These are phyloP conservation scores for Trichoderma erinaceum DNA, from an alignment of 495 filamentous ascomycete species.

Conservation along the genomic window DNA sequence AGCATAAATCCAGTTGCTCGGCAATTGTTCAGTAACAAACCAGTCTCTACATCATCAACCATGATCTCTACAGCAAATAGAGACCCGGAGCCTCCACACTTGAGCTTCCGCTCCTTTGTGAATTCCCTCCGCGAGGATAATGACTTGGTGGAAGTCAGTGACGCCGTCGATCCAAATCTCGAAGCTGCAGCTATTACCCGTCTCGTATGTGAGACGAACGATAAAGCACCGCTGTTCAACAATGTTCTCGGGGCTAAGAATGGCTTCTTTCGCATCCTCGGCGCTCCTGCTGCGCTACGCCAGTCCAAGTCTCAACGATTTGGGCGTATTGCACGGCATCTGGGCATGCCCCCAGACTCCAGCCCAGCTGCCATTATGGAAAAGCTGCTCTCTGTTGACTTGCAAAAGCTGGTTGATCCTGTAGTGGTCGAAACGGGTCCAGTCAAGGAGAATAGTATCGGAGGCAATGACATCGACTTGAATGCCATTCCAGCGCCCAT, in stretches of 20 bases:
- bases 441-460: conserved; percentile 32
- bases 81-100: neutral
- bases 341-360: conserved; percentile 29
- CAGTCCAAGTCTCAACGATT: conserved; percentile 26
- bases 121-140: conserved; percentile 22
- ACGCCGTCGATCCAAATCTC: conserved; percentile 32
- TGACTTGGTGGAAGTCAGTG: conserved; percentile 35
- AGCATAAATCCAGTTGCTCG: neutral
- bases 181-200: conserved; percentile 36
- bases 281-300: conserved; percentile 29
- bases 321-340: conserved; percentile 32
- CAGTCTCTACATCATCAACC: neutral
- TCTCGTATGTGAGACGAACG: conserved; percentile 33
- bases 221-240: conserved; percentile 39
- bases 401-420: conserved; percentile 26
- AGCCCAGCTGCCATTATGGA: conserved; percentile 29
- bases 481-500: conserved; percentile 31
- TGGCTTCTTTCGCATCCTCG: conserved; percentile 37
- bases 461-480: conserved; percentile 32
- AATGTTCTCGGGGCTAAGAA: conserved; percentile 33
- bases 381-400: conserved; percentile 28
- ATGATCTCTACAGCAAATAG: neutral
- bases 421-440: conserved; percentile 26
- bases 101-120: neutral
- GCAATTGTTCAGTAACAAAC: neutral